Evolutionary conservation across 2,329 filamentous ascomycete species (phyloP), one percentile per base, ranked within the genome.

Genomic region (Pseudogymnoascus sp.): DNA sequence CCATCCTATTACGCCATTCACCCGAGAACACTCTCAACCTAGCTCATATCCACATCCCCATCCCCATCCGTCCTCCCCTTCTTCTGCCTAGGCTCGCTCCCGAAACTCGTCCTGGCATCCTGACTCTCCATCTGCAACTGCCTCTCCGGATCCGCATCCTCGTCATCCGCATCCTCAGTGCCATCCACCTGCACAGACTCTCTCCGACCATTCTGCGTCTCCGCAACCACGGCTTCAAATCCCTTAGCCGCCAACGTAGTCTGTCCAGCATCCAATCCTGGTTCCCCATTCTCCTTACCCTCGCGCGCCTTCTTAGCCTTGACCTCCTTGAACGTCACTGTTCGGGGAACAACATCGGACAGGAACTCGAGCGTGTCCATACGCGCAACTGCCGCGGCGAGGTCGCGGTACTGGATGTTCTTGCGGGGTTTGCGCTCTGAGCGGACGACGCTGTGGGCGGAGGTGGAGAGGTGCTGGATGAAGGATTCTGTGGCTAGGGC

Each of bases 351-450:
- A 25, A 96, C 85, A 75, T 99, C 95, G 66, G 89, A 83, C 12
- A 99, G 84, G 73, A 99, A 99, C 75, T 99, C 93, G 61, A 99
- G 88, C 74, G 96, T 96, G 75, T 97, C 95, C 66, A 92, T 87
- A 73, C 91, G 89, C 6, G 89, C 85, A 63, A 97, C 88, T 28
- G 95, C 93, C 82, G 64, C 79, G 92, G 90, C 89, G 44, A 99
- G 83, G 76, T 99, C 95, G 73, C 91, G 91, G 79, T 99, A 99
- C 75, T 97, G 95, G 66, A 99, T 89, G 72, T 96, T 97, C 65
- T 93, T 87, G 63, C 95, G 84, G 5, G 93, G 93, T 75, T 97
- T 97, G 70, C 89, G 85, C 77, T 97, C 95, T 0, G 92, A 84
- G 73, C 95, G 96, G 70, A 93, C 89, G 71, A 96, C 90, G 71